Evolutionary conservation across 2,329 filamentous ascomycete genomes (phyloP).

Genomic region (Ophiostoma populinum): DNA sequence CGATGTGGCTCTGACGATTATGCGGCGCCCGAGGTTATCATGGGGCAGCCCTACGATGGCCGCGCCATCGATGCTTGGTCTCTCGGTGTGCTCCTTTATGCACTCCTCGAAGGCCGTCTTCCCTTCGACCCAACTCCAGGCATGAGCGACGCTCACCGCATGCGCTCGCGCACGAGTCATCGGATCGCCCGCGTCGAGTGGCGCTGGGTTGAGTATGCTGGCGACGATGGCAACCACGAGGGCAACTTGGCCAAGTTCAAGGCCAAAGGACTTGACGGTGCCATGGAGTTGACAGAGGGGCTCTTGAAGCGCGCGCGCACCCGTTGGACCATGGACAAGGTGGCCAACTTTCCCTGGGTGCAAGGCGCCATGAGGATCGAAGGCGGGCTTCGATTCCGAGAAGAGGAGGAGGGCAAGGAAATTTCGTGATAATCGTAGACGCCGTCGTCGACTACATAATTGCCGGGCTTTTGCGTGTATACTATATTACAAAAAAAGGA

Average conservation of each 20-base stretch:
- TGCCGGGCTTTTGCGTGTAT: neutral
- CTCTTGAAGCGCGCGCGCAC: constrained; percentile 68
- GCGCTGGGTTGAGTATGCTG: constrained; percentile 78
- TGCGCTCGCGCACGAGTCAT: constrained; percentile 71
- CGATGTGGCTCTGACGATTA: constrained; percentile 95
- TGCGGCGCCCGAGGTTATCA: constrained; percentile 86
- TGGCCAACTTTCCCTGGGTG: constrained; percentile 62
- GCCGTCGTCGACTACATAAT: too few species aligned
- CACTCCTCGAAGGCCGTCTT: constrained; percentile 77
- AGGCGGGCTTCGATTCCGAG: constrained; percentile 39
- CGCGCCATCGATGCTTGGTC: constrained; percentile 90
- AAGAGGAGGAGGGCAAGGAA: constrained; percentile 40
- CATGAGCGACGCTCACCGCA: constrained; percentile 56
- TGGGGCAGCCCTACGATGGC: constrained; percentile 89
- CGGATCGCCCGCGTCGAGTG: constrained; percentile 93
- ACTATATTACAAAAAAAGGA: neutral
- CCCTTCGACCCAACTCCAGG: constrained; percentile 84
- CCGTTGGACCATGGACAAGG: constrained; percentile 57
- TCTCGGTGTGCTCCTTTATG: constrained; percentile 80
- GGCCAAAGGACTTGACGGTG: constrained; percentile 50
- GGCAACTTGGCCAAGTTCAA: constrained; percentile 38
- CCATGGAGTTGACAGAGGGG: constrained; percentile 66
- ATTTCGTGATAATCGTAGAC: constrained; percentile 16
- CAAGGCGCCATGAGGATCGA: constrained; percentile 52
- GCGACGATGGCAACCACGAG: constrained; percentile 77